Evolutionary conservation across 306 rosid species (phyloP).

Genomic region (Urtica urens): DNA sequence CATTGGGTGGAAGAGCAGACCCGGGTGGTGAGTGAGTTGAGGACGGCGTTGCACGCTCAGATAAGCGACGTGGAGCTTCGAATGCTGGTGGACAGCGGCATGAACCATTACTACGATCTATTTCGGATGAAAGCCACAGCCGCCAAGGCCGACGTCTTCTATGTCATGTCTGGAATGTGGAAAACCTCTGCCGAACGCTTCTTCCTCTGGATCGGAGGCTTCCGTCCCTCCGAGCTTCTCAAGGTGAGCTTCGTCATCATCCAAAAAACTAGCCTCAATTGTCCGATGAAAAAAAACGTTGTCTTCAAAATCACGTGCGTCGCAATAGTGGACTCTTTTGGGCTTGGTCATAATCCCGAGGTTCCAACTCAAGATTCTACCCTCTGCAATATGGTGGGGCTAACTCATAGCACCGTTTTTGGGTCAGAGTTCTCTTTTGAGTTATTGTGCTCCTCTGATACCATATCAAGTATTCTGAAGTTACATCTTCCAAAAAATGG

Average conservation of each 20-base stretch:
- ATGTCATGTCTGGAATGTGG: slow-evolving; percentile 84
- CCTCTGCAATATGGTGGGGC: no score
- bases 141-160: slow-evolving; percentile 78
- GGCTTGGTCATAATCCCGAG: no score
- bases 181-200: slow-evolving; percentile 69
- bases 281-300: no score
- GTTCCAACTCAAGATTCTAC: no score
- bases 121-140: slow-evolving; percentile 72
- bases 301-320: no score
- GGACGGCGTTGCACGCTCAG: slow-evolving; percentile 47
- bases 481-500: no score
- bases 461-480: no score
- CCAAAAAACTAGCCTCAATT: no score
- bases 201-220: slow-evolving; percentile 93
- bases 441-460: no score
- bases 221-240: slow-evolving; percentile 85
- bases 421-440: no score
- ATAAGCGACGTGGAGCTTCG: slow-evolving; percentile 48
- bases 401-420: background rate
- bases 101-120: slow-evolving; percentile 67
- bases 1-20: slow-evolving; percentile 79
- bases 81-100: slow-evolving; percentile 46
- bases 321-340: no score
- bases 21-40: slow-evolving; percentile 47
- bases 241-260: no score